These are phyloP conservation scores for Leucocoprinus leucothites DNA, from an alignment of 768 basidiomycete genomes.

Conservation along the genomic window DNA sequence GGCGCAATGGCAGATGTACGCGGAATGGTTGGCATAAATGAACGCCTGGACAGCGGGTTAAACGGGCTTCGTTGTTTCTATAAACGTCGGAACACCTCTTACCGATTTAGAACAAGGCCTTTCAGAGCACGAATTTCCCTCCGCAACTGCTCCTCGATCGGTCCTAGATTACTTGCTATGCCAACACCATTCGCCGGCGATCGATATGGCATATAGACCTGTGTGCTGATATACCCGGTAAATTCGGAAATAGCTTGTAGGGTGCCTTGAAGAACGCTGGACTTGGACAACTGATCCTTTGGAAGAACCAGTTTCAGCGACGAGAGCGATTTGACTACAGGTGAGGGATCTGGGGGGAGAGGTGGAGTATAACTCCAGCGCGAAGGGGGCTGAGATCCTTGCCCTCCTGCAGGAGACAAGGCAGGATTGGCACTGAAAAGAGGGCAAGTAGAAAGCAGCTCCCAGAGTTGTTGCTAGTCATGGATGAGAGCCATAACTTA, in stretches of 20 bases:
- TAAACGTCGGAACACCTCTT: slow-evolving; percentile 18
- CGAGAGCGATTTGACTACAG: slow-evolving; percentile 33
- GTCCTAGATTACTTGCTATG: slow-evolving; percentile 23
- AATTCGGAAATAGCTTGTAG: slow-evolving; percentile 67
- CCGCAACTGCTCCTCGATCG: slow-evolving; percentile 66
- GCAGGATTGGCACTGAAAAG: slow-evolving; percentile 42
- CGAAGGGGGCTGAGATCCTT: slow-evolving; percentile 15
- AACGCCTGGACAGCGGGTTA: slow-evolving; percentile 26
- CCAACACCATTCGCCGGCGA: slow-evolving; percentile 25
- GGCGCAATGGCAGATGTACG: slow-evolving; percentile 15
- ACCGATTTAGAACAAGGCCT: slow-evolving; percentile 76
- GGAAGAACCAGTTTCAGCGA: slow-evolving; percentile 35
- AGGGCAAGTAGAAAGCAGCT: slow-evolving; percentile 50
- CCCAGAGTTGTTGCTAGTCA: slow-evolving; percentile 53
- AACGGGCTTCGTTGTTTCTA: background rate
- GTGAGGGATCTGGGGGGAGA: slow-evolving; percentile 30
- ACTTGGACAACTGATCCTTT: slow-evolving; percentile 23
- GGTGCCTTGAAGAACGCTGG: slow-evolving; percentile 52
- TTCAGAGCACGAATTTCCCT: slow-evolving; percentile 77
- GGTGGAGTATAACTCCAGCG: slow-evolving; percentile 41
- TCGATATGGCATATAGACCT: slow-evolving; percentile 58
- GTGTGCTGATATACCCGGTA: slow-evolving; percentile 76
- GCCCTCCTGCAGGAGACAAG: slow-evolving; percentile 17
- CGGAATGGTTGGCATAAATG: slow-evolving; percentile 35
- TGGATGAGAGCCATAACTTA: background rate